These are phyloP conservation scores for Leccinum truebloodii DNA, from an alignment of 768 basidiomycete genomes.

Conservation along the genomic window DNA sequence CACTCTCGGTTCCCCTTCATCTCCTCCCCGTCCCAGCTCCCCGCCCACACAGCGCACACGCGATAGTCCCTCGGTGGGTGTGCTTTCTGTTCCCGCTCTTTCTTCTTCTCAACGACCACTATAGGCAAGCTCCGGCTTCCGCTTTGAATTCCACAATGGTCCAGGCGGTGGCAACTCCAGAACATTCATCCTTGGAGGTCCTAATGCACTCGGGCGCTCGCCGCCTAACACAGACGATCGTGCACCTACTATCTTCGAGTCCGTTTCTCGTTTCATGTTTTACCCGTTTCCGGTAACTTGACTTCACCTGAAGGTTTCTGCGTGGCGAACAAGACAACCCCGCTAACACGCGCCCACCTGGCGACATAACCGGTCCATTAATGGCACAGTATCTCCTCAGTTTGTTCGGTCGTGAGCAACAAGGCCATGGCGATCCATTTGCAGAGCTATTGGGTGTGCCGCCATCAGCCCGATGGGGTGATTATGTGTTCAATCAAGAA, in stretches of 20 bases:
- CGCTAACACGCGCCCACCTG: conserved; percentile 25
- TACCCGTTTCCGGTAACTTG: not conserved
- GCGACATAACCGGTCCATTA: conserved; percentile 55
- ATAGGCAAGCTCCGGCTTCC: conserved; percentile 28
- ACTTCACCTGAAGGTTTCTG: conserved; percentile 34
- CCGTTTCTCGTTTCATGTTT: conserved; percentile 21
- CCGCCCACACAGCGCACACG: conserved; percentile 18
- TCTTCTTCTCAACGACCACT: not conserved
- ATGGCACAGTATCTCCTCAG: conserved; percentile 76
- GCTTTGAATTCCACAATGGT: conserved; percentile 39
- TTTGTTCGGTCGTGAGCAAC: conserved; percentile 44
- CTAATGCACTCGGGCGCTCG: conserved; percentile 29
- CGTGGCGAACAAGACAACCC: conserved; percentile 27
- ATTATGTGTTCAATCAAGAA: conserved; percentile 92
- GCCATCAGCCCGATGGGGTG: conserved; percentile 70
- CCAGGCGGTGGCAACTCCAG: conserved; percentile 31
- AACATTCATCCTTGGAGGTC: conserved; percentile 40
- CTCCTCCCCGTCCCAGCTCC: conserved; percentile 14
- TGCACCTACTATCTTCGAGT: conserved; percentile 55
- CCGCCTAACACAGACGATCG: conserved; percentile 29
- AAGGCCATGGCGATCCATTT: conserved; percentile 41
- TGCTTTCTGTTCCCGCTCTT: not conserved
- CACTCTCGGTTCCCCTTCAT: not conserved
- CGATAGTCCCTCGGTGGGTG: conserved; percentile 19
- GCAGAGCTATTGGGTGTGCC: conserved; percentile 45